phyloP scores from a whole-genome alignment of 2,329 filamentous ascomycete genomes.

The Diplodia scrobiculata region DNA sequence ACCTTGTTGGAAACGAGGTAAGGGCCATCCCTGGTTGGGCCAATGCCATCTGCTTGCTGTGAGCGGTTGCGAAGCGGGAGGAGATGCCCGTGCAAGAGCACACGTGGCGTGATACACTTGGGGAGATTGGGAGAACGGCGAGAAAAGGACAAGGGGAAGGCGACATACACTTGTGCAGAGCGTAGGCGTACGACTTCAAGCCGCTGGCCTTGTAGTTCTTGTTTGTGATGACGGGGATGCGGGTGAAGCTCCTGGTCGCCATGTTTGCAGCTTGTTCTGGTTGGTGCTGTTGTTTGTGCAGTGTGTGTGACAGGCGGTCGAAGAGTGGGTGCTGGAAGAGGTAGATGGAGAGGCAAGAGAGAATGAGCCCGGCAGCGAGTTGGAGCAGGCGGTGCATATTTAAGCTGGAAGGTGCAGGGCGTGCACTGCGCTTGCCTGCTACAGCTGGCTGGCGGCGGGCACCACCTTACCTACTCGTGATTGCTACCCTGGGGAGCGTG shows the following conservation, averaged over 20 bases:
- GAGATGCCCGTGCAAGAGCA: too few species aligned
- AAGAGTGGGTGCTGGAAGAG: not conserved
- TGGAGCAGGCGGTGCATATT: slow-evolving; percentile 10
- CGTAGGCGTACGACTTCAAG: slow-evolving; percentile 64
- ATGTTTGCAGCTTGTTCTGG: not conserved
- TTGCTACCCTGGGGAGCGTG: not conserved
- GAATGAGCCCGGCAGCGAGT: not conserved
- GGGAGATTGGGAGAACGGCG: not conserved
- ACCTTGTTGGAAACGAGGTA: slow-evolving; percentile 57
- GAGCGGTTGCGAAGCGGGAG: not conserved
- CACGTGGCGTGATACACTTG: not conserved
- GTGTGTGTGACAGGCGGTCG: not conserved
- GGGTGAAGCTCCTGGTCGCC: slow-evolving; percentile 32
- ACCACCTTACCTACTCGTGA: not conserved
- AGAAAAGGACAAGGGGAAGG: too few species aligned
- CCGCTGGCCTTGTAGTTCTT: slow-evolving; percentile 45
- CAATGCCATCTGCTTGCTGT: slow-evolving; percentile 53
- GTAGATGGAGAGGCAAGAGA: not conserved
- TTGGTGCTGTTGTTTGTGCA: not conserved
- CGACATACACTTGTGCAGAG: slow-evolving; percentile 58
- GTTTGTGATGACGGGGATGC: slow-evolving; percentile 37
- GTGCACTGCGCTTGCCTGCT: not conserved
- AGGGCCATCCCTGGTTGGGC: slow-evolving; percentile 64
- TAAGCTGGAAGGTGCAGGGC: not conserved
- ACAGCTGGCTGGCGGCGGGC: too few species aligned